Evolutionary conservation across 1,284 basidiomycete species (phyloP).

Genomic region (Fomitopsis schrenkii): DNA sequence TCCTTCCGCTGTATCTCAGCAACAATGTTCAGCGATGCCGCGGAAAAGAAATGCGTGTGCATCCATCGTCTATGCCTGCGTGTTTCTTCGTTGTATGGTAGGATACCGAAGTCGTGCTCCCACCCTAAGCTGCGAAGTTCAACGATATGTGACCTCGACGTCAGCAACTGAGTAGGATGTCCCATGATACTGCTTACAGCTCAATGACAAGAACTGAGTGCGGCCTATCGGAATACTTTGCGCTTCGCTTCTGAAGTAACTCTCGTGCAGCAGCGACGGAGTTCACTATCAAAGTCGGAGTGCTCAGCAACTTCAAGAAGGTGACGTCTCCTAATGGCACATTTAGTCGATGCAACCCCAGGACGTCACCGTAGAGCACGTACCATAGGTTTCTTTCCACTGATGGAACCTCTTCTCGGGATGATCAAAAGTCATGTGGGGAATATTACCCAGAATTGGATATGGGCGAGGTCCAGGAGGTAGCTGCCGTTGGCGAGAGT

Average conservation of each 20-base stretch:
- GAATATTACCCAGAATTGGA: conserved; percentile 42
- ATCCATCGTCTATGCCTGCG: conserved; percentile 24
- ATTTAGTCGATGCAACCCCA: conserved; percentile 21
- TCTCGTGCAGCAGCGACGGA: conserved; percentile 32
- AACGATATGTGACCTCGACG: not conserved
- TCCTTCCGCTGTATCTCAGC: not conserved
- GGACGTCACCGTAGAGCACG: too few species aligned
- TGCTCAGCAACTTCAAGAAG: conserved; percentile 30
- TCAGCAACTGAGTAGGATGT: too few species aligned
- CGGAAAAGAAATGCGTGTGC: conserved; percentile 23
- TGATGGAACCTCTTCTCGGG: conserved; percentile 33
- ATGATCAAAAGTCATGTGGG: conserved; percentile 34
- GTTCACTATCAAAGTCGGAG: conserved; percentile 33
- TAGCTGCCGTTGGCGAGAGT: not conserved
- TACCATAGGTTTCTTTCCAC: not conserved
- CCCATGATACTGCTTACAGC: not conserved
- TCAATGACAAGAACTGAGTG: not conserved
- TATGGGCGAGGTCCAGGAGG: conserved; percentile 40
- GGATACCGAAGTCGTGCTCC: not conserved
- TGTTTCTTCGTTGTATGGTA: not conserved
- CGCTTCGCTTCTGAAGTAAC: conserved; percentile 36
- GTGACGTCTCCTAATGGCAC: conserved; percentile 19
- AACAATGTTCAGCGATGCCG: conserved; percentile 17
- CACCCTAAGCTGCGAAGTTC: conserved; percentile 8
- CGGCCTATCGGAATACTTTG: conserved; percentile 36